These are phyloP conservation scores for Dovyalis caffra DNA, from an alignment of 345 rosid genomes.

Conservation along the genomic window DNA sequence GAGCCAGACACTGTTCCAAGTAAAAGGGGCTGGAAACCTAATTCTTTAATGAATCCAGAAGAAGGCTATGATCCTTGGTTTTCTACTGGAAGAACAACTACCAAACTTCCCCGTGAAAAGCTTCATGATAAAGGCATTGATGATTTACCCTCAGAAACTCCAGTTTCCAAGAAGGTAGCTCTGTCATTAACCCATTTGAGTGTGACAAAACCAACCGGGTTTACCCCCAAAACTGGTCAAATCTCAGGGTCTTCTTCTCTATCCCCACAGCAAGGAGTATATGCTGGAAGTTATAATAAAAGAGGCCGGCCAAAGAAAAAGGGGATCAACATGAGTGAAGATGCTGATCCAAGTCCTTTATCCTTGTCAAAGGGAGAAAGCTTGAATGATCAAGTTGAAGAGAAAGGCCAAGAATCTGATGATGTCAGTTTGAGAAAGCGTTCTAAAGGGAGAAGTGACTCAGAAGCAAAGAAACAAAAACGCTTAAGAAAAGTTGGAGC, in stretches of 20 bases:
- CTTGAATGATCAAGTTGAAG: slow-evolving; percentile 12
- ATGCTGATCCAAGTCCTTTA: slow-evolving; percentile 37
- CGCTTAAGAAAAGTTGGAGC: slow-evolving; percentile 19
- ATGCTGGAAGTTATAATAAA: slow-evolving; percentile 29
- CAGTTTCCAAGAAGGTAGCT: slow-evolving; percentile 37
- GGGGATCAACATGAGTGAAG: slow-evolving; percentile 24
- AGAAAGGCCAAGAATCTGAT: slow-evolving; percentile 21
- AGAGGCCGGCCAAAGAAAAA: slow-evolving; percentile 36
- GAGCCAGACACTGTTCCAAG: slow-evolving; percentile 36
- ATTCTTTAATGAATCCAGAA: slow-evolving; percentile 59
- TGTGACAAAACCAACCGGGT: neutral
- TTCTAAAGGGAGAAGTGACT: slow-evolving; percentile 27
- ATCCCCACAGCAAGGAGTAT: slow-evolving; percentile 13
- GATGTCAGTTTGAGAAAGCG: slow-evolving; percentile 13
- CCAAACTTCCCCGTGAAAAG: slow-evolving; percentile 29
- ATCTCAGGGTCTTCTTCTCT: slow-evolving; percentile 13
- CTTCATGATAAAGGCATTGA: slow-evolving; percentile 27
- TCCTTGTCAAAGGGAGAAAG: slow-evolving; percentile 17
- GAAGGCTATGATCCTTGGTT: slow-evolving; percentile 66
- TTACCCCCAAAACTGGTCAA: slow-evolving; percentile 2
- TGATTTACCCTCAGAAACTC: slow-evolving; percentile 26
- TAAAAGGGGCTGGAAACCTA: slow-evolving; percentile 67
- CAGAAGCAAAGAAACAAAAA: slow-evolving; percentile 30
- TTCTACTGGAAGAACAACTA: slow-evolving; percentile 27
- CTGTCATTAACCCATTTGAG: slow-evolving; percentile 1